phyloP scores from a whole-genome alignment of 768 basidiomycete genomes.

The Pholiota microspora region DNA sequence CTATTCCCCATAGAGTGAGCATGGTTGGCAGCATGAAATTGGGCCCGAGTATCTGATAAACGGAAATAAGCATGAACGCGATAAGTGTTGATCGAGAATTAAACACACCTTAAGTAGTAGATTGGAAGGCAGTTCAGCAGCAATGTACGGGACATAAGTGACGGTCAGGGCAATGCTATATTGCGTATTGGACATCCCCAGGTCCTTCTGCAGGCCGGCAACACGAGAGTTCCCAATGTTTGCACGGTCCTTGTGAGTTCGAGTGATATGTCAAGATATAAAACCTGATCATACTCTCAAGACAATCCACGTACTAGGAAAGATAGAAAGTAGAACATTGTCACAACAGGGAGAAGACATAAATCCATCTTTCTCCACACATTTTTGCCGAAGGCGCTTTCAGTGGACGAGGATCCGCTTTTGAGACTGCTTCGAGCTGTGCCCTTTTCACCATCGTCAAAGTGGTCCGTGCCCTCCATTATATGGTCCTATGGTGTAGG shows the following conservation, averaged over 20 bases:
- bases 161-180: conserved; percentile 23
- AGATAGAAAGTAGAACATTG: too few relatives aligned
- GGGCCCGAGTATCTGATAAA: neutral
- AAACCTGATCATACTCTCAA: too few relatives aligned
- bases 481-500: too few relatives aligned
- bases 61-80: neutral
- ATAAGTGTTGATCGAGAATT: neutral
- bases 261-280: too few relatives aligned
- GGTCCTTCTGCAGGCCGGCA: conserved; percentile 24
- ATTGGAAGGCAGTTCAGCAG: neutral
- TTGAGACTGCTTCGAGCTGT: neutral
- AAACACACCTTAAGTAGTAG: neutral
- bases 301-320: too few relatives aligned
- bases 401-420: too few relatives aligned
- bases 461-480: too few relatives aligned
- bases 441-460: too few relatives aligned
- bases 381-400: too few relatives aligned
- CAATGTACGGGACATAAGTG: neutral
- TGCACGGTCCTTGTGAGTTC: too few relatives aligned
- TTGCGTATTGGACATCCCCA: conserved; percentile 20
- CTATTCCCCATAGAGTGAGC: neutral
- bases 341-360: too few relatives aligned
- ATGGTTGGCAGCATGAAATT: neutral
- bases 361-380: too few relatives aligned
- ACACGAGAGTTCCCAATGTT: conserved; percentile 33